phyloP scores from a whole-genome alignment of 2,329 filamentous ascomycete genomes.

The Aspergillus tanneri region DNA sequence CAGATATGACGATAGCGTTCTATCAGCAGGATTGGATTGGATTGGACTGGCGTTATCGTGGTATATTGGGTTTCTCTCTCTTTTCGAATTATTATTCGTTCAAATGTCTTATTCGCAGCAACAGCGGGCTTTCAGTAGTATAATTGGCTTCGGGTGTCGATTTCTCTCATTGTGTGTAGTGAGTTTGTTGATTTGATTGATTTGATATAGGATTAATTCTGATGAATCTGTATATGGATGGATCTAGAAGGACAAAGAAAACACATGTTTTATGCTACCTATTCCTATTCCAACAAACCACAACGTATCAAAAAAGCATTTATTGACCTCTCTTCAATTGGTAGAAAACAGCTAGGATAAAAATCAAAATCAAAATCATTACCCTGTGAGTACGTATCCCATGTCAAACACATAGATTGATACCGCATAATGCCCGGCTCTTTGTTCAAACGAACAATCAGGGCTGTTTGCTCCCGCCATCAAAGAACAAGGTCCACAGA shows the following conservation, averaged over 20 bases:
- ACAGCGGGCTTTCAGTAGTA: slow-evolving; percentile 9
- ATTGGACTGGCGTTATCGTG: slow-evolving; percentile 6
- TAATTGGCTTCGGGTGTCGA: not conserved
- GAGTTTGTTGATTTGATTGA: slow-evolving; percentile 4
- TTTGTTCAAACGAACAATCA: too few relatives aligned
- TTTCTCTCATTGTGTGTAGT: slow-evolving; percentile 2
- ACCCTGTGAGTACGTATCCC: too few relatives aligned
- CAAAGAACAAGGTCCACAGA: too few relatives aligned
- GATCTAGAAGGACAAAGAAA: not conserved
- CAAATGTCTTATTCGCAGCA: not conserved
- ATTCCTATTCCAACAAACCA: too few relatives aligned
- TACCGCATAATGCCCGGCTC: too few relatives aligned
- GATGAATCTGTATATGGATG: slow-evolving; percentile 1
- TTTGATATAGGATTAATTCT: slow-evolving; percentile 6
- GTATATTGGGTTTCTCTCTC: slow-evolving; percentile 7
- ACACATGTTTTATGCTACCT: too few relatives aligned
- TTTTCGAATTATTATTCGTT: slow-evolving; percentile 3
- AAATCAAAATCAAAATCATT: too few relatives aligned
- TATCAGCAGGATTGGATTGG: slow-evolving; percentile 20
- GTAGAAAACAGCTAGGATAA: too few relatives aligned
- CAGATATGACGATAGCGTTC: slow-evolving; percentile 33
- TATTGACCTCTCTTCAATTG: too few relatives aligned
- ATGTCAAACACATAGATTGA: too few relatives aligned
- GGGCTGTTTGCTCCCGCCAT: too few relatives aligned
- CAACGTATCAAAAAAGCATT: too few relatives aligned